Evolutionary conservation across 208 protist species (phyloP), one percentile per base, ranked within the genome.

Genomic region (Strigomonas culicis): DNA sequence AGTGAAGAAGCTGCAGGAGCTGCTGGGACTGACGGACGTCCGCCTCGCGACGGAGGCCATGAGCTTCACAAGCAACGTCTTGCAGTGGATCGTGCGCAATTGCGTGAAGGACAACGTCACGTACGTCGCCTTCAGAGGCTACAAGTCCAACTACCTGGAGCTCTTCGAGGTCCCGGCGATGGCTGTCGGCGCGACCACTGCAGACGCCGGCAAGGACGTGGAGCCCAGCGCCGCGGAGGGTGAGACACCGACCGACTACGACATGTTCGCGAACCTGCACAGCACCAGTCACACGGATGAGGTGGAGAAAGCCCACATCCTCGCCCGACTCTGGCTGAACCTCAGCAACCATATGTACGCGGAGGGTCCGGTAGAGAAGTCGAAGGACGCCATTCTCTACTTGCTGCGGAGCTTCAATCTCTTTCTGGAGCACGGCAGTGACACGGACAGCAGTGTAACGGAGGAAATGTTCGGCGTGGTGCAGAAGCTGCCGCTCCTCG

Each of bases 21-120:
- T 92, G 59, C 79, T 93, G 22, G 74, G 71, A 8, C 57, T 80
- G 24, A 61, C 87, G 25, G 84, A 95, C 59, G 70, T 74, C 21
- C 65, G 78, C 22, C 82, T 82, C 53, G 86, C 86, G 1, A 80
- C 84, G 19, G 82, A 75, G n/a, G 84, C 90, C n/a, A 86, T 95
- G 65, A 79, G 75, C 62, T 91, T 92, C 73, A 93, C 86, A 21
- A 89, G 74, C 53, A 82, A 77, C 52, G 84, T 86, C 15, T 66
- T 95, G 39, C 81, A 90, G 68, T 93, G 84, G 82, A 28, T 95
- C 6, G 80, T 88, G 49, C 55, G 47, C 50, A 60, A 89, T 55
- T 92, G 85, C 64, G 59, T 34, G 28, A 75, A 78, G 43, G 88
- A 94, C 60, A 80, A 75, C 32, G 72, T 53, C 36, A 87, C 78